A percentile compares a stretch with the other conserved stretches of the same genome.
These are phyloP conservation scores for Rhynchospora breviuscula DNA, from an alignment of 176 grass and related monocot species.

Conservation along the genomic window DNA sequence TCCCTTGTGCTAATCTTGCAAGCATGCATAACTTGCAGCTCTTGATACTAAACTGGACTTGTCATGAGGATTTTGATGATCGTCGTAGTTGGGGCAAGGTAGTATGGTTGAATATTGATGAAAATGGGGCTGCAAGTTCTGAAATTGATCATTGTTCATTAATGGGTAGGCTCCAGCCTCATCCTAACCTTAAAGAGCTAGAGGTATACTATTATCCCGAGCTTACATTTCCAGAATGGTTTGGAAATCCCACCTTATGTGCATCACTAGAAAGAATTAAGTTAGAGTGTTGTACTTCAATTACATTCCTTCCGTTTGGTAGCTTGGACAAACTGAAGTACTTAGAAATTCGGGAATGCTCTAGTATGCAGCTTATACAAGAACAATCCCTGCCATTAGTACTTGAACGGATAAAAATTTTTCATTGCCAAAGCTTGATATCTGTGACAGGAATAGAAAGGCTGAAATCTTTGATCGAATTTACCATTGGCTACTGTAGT, in stretches of 20 bases:
- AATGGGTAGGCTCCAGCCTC: background rate
- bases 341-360: background rate
- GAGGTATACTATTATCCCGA: background rate
- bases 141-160: background rate
- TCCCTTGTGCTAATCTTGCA: too few relatives aligned
- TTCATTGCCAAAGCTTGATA: background rate
- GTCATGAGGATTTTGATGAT: background rate
- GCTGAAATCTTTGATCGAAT: background rate
- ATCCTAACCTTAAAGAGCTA: background rate
- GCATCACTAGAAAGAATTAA: too few relatives aligned
- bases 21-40: too few relatives aligned
- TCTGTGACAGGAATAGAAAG: background rate
- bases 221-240: background rate
- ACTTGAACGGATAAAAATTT: background rate
- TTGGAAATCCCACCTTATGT: background rate
- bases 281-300: too few relatives aligned
- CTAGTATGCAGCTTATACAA: background rate
- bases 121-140: accelerated
- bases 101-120: background rate
- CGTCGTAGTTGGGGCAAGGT: background rate
- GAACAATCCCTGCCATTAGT: background rate
- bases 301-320: background rate
- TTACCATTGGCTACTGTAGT: background rate
- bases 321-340: background rate
- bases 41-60: background rate